These are phyloP conservation scores for Rutstroemia sp. DNA, from an alignment of 2,329 filamentous ascomycete species.

Conservation along the genomic window DNA sequence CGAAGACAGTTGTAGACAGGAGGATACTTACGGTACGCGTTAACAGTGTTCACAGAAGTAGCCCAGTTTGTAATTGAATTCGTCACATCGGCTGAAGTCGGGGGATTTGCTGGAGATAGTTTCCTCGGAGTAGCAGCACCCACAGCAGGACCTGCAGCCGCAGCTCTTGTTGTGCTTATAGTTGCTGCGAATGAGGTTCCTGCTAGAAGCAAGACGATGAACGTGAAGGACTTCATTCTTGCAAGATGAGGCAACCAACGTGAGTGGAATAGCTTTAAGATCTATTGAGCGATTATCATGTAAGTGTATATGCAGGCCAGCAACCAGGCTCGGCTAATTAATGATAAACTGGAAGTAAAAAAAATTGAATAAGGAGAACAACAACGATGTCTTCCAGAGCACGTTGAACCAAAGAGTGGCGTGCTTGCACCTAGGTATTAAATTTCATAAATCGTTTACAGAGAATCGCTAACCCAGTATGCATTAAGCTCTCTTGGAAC, in stretches of 20 bases:
- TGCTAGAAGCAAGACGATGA: neutral
- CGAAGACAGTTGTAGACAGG: neutral
- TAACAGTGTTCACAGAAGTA: constrained; percentile 14
- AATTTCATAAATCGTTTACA: neutral
- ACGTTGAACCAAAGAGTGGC: neutral
- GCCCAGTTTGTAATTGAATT: constrained; percentile 16
- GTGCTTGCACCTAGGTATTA: neutral
- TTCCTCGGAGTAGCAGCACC: constrained; percentile 2
- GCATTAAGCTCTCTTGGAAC: neutral
- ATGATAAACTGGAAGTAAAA: neutral
- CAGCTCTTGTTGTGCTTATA: neutral
- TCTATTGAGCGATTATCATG: constrained; percentile 1
- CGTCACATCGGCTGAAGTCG: constrained; percentile 11
- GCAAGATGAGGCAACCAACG: too few relatives aligned
- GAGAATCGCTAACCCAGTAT: neutral
- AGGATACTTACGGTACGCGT: constrained; percentile 11
- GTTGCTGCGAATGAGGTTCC: constrained; percentile 1
- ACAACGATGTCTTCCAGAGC: neutral
- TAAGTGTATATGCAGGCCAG: neutral
- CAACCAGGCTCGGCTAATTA: constrained; percentile 5
- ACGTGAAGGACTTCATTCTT: neutral
- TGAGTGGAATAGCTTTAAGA: too few relatives aligned
- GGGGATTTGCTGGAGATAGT: constrained; percentile 13
- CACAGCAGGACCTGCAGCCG: neutral
- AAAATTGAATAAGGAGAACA: neutral